A percentile compares a stretch with the other conserved stretches of the same genome.
Conservation (phyloP, 2,329 filamentous ascomycete genomes). For the Coniochaeta sp. region DNA sequence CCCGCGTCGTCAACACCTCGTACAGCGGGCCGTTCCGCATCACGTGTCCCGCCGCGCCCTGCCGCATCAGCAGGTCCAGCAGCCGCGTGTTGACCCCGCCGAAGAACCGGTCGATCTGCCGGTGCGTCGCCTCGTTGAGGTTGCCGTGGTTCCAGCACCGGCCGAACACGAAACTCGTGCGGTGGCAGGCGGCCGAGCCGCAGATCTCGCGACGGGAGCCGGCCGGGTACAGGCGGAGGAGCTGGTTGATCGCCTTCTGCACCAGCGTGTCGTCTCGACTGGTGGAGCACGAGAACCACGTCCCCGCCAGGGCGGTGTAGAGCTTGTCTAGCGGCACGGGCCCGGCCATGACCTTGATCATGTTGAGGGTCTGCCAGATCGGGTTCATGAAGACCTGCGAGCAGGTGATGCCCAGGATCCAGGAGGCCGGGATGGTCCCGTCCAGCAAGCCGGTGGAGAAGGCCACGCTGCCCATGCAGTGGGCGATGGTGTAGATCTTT, state of each 20-base stretch:
- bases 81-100: conserved; percentile 55
- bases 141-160: conserved; percentile 59
- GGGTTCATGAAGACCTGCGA: conserved; percentile 60
- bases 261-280: conserved; percentile 36
- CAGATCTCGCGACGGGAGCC: conserved; percentile 49
- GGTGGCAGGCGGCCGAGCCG: conserved; percentile 54
- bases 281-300: conserved; percentile 48
- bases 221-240: conserved; percentile 52
- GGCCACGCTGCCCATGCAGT: conserved; percentile 59
- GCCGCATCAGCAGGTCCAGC: conserved; percentile 47
- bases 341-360: conserved; percentile 43
- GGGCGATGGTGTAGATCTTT: conserved; percentile 49
- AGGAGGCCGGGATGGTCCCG: conserved; percentile 48
- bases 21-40: conserved; percentile 43
- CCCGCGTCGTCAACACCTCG: conserved; percentile 36
- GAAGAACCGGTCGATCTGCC: conserved; percentile 53
- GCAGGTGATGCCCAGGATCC: conserved; percentile 51
- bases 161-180: conserved; percentile 52
- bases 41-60: conserved; percentile 43
- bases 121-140: conserved; percentile 58
- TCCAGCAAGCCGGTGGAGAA: conserved; percentile 52
- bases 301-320: conserved; percentile 39
- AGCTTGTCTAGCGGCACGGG: conserved; percentile 41
- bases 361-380: conserved; percentile 47
- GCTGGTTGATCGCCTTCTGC: conserved; percentile 46